Evolutionary conservation across 148 eudicot genomes (phyloP).

Genomic region (Rhododendron molle): DNA sequence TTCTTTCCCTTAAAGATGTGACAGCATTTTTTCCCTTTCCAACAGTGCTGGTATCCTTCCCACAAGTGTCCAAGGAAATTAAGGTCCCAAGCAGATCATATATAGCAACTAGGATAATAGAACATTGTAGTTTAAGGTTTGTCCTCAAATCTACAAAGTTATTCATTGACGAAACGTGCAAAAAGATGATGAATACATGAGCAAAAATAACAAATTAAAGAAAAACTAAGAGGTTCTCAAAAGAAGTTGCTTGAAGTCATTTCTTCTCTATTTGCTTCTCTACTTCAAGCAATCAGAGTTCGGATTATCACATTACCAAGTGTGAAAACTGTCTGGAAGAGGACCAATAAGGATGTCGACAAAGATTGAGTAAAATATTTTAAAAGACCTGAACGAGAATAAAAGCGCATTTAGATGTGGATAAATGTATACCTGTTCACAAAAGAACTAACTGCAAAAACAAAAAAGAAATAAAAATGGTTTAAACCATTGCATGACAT

Average conservation of each 20-base stretch:
- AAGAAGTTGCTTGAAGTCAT: background rate
- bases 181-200: background rate
- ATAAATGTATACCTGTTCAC: background rate
- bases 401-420: background rate
- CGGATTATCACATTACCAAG: slow-evolving; percentile 44
- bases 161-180: slow-evolving; percentile 57
- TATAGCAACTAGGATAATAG: slow-evolving; percentile 45
- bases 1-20: slow-evolving; percentile 26
- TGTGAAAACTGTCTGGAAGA: slow-evolving; percentile 46
- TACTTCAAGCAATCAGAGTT: background rate
- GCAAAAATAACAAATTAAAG: background rate
- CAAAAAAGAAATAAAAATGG: too few relatives aligned
- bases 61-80: slow-evolving; percentile 30
- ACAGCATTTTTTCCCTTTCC: slow-evolving; percentile 25
- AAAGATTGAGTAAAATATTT: slow-evolving; percentile 48
- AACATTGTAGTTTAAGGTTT: slow-evolving; percentile 41
- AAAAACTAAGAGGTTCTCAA: background rate
- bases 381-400: slow-evolving; percentile 48
- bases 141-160: slow-evolving; percentile 43
- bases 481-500: slow-evolving; percentile 8
- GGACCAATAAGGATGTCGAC: slow-evolving; percentile 74
- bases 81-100: slow-evolving; percentile 43
- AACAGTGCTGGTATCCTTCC: slow-evolving; percentile 19
- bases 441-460: background rate
- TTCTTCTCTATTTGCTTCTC: background rate